A percentile compares a stretch with the other conserved stretches of the same genome.
Conservation (phyloP, 371 early-diverging fungal genomes). For the Lichtheimia ornata region DNA sequence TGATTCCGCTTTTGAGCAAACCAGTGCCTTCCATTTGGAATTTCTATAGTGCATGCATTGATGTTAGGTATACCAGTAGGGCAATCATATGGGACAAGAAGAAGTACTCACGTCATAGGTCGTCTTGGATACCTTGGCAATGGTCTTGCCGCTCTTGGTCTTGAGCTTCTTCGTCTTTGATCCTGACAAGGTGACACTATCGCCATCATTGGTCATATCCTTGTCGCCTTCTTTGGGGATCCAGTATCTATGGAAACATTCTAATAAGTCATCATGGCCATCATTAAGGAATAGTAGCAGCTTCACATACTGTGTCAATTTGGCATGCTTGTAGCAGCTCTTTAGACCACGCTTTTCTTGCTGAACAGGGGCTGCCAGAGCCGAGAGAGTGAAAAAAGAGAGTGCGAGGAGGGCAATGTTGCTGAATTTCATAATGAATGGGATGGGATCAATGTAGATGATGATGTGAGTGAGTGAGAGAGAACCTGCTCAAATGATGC, state of each 20-base stretch:
- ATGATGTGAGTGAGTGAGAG: neutral
- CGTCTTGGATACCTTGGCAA: constrained; percentile 26
- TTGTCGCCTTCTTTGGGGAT: constrained; percentile 31
- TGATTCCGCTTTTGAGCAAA: constrained; percentile 20
- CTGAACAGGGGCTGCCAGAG: constrained; percentile 10
- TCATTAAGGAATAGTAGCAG: neutral
- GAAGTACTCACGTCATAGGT: constrained; percentile 23
- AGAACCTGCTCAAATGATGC: constrained; percentile 10
- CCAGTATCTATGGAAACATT: constrained; percentile 18
- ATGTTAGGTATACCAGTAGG: neutral
- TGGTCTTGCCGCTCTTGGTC: constrained; percentile 17
- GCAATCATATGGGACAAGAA: neutral
- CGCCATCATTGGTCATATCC: constrained; percentile 27
- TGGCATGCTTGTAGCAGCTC: constrained; percentile 23
- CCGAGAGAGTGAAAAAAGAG: neutral
- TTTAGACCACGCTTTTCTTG: constrained; percentile 14
- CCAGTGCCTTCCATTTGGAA: constrained; percentile 42
- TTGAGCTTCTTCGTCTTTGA: constrained; percentile 20
- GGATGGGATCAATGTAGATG: neutral
- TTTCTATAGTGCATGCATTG: constrained; percentile 10
- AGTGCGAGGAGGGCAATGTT: constrained; percentile 2
- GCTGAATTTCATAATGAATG: constrained; percentile 1
- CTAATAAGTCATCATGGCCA: neutral
- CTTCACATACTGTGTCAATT: constrained; percentile 18
- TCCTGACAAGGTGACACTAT: constrained; percentile 19